Conservation (phyloP, 495 filamentous ascomycete species). For the Aspergillus bridgeri region DNA sequence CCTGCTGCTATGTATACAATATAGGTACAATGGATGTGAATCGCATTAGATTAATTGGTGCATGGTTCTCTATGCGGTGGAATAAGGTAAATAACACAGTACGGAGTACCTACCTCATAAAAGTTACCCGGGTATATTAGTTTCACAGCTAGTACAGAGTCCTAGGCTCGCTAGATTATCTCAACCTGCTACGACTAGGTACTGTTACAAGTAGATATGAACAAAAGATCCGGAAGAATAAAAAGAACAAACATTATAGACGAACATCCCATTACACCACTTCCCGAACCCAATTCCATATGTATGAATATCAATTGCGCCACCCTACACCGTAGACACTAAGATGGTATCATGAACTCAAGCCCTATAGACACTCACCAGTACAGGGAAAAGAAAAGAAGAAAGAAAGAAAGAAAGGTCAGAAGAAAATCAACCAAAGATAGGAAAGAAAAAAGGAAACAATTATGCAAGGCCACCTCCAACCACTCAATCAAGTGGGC, state of each 20-base stretch:
- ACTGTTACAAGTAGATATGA: not conserved
- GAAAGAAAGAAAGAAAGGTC: not conserved
- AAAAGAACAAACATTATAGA: not conserved
- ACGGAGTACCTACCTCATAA: no score
- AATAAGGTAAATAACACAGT: no score
- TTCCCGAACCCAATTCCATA: not conserved
- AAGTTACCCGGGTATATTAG: no score
- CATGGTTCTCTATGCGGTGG: no score
- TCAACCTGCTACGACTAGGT: not conserved
- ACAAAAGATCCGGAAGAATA: not conserved
- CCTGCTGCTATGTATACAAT: no score
- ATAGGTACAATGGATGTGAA: no score
- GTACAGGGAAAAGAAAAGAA: not conserved
- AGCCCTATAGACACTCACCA: conserved; percentile 4
- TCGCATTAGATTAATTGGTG: no score
- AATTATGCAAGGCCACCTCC: not conserved
- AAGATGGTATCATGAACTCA: conserved; percentile 32
- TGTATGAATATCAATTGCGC: not conserved
- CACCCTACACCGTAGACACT: conserved; percentile 5
- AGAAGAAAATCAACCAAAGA: conserved; percentile 12
- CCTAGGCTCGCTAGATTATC: no score
- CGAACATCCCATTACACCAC: not conserved
- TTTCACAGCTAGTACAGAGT: no score
- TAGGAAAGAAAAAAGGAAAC: conserved; percentile 10
- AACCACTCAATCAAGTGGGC: conserved; percentile 12